Base-by-base conservation (phyloP, 306 rosid genomes). In the Corylus heterophylla region DNA sequence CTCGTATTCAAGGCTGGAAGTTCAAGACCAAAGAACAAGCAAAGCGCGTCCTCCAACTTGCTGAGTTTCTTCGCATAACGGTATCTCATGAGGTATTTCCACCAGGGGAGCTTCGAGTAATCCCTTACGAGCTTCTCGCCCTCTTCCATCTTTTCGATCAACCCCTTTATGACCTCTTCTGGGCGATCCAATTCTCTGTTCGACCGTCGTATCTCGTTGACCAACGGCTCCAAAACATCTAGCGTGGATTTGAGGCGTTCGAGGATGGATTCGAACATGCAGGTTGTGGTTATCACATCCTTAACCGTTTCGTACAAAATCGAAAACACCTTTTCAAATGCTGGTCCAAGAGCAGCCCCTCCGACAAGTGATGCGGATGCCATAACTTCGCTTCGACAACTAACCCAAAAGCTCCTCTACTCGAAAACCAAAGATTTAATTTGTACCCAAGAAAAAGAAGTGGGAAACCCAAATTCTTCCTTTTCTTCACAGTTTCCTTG, bases 251-350 rank as follows among this genome's bases (percentile, higher is more conserved):
- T 3, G 78, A 85, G 66, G 29, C 45, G 63, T 16, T 47, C 47
- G 29, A 84, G 79, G 22, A 47, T 39, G 59, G 69, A 4, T 58
- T 42, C 52, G 67, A 84, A 81, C 54, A 27, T n/a, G 14, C 6
- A 8, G 29, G 69, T 29, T 50, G 59, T 77, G 16, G 11, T 5
- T 27, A 29, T 61, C 22, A 59, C 64, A 47, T 74, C 13, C 25
- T 29, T 58, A 48, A 81, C n/a, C 0, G 11, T 62, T 6, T 35
- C 55, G 39, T 37, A 12, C 56, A 81, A 58, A 42, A 5, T 25
- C 16, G 20, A 3, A 42, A 67, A 18, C 4, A 5, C 27, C 50
- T 55, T 58, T 16, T 54, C 76, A 62, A 77, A 54, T 12, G 31
- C 73, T 0, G 69, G 63, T 8, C 80, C 82, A 20, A 52, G 35